Evolutionary conservation across 208 protist species (phyloP), one percentile per base, ranked within the genome.

Genomic region (Phytomonas sp.): DNA sequence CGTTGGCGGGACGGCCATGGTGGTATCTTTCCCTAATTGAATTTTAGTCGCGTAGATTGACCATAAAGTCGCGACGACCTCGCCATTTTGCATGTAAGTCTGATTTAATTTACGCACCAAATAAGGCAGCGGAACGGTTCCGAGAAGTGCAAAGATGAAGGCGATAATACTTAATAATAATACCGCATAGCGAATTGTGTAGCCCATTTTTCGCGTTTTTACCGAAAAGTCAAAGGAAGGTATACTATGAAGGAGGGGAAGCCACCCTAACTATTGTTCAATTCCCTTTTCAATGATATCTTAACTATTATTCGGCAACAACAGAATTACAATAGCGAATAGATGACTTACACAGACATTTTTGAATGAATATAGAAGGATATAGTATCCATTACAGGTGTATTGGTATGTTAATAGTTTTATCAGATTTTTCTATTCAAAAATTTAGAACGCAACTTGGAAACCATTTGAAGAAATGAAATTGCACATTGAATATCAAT

Each of bases 111-210:
- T 36, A 8, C n/a, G 60, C 31, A 80, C 65, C 65, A 75, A 83
- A 10, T 83, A 65, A 26, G 83, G 82, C 60, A 83, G 42, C 31
- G 72, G 63, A 45, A 78, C 14, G 34, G 82, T 81, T 19, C 75
- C 83, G 23, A 88, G 67, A 26, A 88, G 63, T 5, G 83, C 67
- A 4, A 84, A 61, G 19, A 88, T 66, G 30, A 74, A 76, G 65
- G 71, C 69, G 34, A 79, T 59, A 6, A 80, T 82, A 56, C 83
- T 73, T 14, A 88, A 36, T 31, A 74, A 70, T 29, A 84, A 31
- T 45, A 68, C 56, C 3, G 42, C 45, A 56, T 31, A 40, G 7
- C 60, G 29, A 66, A 74, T 79, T 40, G 45, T 70, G 40, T 65
- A 65, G 65, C 45, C 23, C n/a, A 75, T 62, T 64, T 32, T 60